Evolutionary conservation across 495 filamentous ascomycete species (phyloP).

Genomic region (Barbatosphaeria neglecta): DNA sequence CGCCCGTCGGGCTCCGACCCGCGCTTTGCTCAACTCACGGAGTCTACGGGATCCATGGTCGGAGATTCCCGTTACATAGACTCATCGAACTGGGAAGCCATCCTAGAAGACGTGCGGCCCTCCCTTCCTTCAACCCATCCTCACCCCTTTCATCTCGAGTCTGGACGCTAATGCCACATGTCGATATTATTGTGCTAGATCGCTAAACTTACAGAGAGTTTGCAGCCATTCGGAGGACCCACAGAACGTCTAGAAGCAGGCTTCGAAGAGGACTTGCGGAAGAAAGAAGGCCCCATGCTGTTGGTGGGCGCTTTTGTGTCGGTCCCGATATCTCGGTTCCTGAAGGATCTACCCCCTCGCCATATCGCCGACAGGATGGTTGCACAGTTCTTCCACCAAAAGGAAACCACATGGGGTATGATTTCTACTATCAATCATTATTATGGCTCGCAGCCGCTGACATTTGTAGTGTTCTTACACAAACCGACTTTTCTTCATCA

Average conservation of each 20-base stretch:
- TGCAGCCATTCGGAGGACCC: conserved; percentile 6
- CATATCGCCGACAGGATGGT: conserved; percentile 32
- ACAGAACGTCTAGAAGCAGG: conserved; percentile 14
- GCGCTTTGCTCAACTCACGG: neutral
- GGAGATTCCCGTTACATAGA: conserved; percentile 37
- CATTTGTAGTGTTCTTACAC: conserved; percentile 25
- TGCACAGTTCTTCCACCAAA: conserved; percentile 31
- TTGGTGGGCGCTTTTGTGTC: conserved; percentile 26
- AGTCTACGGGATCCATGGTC: conserved; percentile 17
- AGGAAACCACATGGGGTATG: conserved; percentile 30
- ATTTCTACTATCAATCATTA: too few species aligned
- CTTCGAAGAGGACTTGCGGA: conserved; percentile 11
- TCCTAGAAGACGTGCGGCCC: conserved; percentile 36
- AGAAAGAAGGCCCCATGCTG: conserved; percentile 21
- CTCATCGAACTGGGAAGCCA: conserved; percentile 37
- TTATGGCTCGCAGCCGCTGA: neutral
- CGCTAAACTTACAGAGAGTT: conserved; percentile 11
- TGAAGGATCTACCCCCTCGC: conserved; percentile 29
- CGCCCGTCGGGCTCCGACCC: neutral
- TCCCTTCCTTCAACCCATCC: neutral
- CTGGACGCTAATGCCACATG: neutral
- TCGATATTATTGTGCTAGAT: conserved; percentile 6
- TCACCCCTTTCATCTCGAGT: conserved; percentile 5
- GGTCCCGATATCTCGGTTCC: conserved; percentile 24
- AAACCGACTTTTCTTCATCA: conserved; percentile 31